Evolutionary conservation across 2,329 filamentous ascomycete species (phyloP), one percentile per base, ranked within the genome.

Genomic region (Pseudogymnoascus sp.): DNA sequence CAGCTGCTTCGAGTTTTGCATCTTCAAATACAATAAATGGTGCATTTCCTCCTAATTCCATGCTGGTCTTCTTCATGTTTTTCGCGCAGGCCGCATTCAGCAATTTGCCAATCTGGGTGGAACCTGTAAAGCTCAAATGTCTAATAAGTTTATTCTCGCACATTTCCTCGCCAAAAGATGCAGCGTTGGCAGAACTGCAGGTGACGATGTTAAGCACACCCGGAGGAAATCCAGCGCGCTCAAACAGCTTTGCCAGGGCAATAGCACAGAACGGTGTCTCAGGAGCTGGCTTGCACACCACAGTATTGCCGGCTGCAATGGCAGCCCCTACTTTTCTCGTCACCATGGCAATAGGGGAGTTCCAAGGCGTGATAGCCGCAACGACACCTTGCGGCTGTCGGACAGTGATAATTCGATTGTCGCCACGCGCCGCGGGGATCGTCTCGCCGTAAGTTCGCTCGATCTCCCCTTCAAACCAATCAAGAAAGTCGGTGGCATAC

Each of bases 381-480:
- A 83, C 80, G 9, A 89, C 86, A 61, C 88, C 88, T 63, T 90
- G 80, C 0, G 87, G 87, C 73, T 90, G 87, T 76, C 92, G 92
- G 67, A 92, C 81, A 0, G 86, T 88, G 64, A 92, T 83, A 2
- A 86, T 80, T 10, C 88, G 79, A 5, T 89, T 78, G 35, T 84
- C 84, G 0, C 88, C 83, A 0, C 82, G 75, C 0, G 87, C 77
- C 0, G 39, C 17, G 5, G 39, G 15, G 8, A 41, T 41, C 8
- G 87, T 80, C 0, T 80, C 80, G 12, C 89, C 89, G 27, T 81
- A 79, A 13, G 87, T 80, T 33, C 84, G 77, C 72, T 86, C 77
- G 69, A 83, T 83, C 68, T 87, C 84, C 2, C 83, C 84, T 4
- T 80, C 78, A 68, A 83, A 83, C 80, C 80, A 83, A 79, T 80